These are phyloP conservation scores for Xylariaceae sp. DNA, from an alignment of 2,329 filamentous ascomycete genomes.

Conservation along the genomic window DNA sequence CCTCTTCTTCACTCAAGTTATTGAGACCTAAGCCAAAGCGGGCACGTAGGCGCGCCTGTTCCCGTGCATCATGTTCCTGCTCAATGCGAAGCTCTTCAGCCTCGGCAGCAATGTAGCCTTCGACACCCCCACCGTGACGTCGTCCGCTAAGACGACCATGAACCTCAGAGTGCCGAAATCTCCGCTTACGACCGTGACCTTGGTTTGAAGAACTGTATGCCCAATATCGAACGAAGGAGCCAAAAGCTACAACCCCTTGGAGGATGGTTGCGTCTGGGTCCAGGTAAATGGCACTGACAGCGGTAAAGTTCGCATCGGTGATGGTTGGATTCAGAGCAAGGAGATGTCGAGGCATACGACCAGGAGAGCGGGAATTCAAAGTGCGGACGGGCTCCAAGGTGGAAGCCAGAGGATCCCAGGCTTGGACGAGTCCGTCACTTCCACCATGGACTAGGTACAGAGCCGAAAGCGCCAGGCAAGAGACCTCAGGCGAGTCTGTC, in stretches of 20 bases:
- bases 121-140: slow-evolving; percentile 60
- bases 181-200: slow-evolving; percentile 71
- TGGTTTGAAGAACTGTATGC: slow-evolving; percentile 81
- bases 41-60: slow-evolving; percentile 64
- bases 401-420: slow-evolving; percentile 93
- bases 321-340: slow-evolving; percentile 50
- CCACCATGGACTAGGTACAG: slow-evolving; percentile 89
- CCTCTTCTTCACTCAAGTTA: slow-evolving; percentile 61
- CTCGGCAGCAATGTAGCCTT: slow-evolving; percentile 82
- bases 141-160: slow-evolving; percentile 47
- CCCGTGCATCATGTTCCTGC: slow-evolving; percentile 58
- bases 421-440: slow-evolving; percentile 89
- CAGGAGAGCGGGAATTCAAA: slow-evolving; percentile 77
- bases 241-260: slow-evolving; percentile 80
- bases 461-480: slow-evolving; percentile 74
- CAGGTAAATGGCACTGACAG: slow-evolving; percentile 75
- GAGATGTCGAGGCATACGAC: slow-evolving; percentile 71
- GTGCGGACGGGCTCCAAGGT: slow-evolving; percentile 73
- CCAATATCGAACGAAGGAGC: slow-evolving; percentile 87
- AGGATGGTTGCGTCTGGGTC: slow-evolving; percentile 84
- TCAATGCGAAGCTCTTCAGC: slow-evolving; percentile 72
- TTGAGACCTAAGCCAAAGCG: slow-evolving; percentile 79
- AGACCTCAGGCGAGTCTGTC: slow-evolving; percentile 84
- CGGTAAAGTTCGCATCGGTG: slow-evolving; percentile 68
- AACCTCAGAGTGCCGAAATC: slow-evolving; percentile 60